Base-by-base conservation (phyloP, 371 early-diverging fungal species). In the Mucor sp. region DNA sequence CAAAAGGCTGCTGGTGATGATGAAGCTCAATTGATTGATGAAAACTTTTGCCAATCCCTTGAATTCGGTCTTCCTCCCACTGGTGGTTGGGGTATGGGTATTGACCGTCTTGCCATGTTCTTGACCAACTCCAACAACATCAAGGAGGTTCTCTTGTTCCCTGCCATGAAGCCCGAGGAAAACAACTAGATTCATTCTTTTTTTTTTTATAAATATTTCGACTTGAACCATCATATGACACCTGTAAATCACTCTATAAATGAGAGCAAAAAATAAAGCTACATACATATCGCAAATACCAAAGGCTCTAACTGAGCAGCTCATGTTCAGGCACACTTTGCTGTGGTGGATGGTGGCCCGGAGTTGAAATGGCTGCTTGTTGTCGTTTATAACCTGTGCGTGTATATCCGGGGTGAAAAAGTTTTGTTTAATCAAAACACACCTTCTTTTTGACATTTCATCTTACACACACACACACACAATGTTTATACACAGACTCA, bases 41-140 rank as follows among this genome's bases (percentile, higher is more conserved):
- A 99, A 84, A 94, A 89, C 80, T 99, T 99, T 84, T 97, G 97
- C 86, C 93, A 92, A 66, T 91, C 98, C 19, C 89, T 99, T 43
- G 99, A 99, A 86, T 99, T 95, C 77, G 99, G 99, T 62, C 86
- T 99, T 69, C 99, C 99, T 41, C 99, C 99, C 48, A 99, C 99
- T 23, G 94, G 92, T 78, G 98, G 98, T 67, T 97, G 95, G 94
- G 99, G 99, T 72, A 89, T 99, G 88, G 99, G 99, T 72, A 92
- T 99, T 66, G 99, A 99, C 84, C 94, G 99, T 71, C 84, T 99
- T 56, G 87, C 96, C 77, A 99, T 99, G 99, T 98, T 98, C 93
- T 83, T 99, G 86, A 98, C 99, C 21, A 91, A 99, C 85, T 97
- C 99, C 59, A 93, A 94, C 82, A 99, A 99, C 85, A 99, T 99